Percentiles rank a stretch among this genome's conserved stretches.
phyloP scores from a whole-genome alignment of 768 basidiomycete species.

The Boletus sp. region DNA sequence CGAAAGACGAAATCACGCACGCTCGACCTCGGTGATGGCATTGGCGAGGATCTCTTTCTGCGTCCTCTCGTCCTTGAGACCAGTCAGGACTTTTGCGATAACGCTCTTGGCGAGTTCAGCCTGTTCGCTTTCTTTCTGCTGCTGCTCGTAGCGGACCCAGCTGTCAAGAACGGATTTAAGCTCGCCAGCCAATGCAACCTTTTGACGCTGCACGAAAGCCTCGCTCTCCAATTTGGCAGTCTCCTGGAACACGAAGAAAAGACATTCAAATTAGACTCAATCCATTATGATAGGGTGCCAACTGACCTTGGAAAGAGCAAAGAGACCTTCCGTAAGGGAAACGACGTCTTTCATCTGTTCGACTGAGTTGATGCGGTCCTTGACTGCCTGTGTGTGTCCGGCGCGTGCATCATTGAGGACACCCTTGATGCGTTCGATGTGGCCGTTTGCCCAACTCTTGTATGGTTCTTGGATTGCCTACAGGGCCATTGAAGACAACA shows the following conservation, averaged over 20 bases:
- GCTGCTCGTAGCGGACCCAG: conserved; percentile 98
- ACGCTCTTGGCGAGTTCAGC: conserved; percentile 83
- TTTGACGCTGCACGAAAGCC: conserved; percentile 88
- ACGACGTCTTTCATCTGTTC: conserved; percentile 96
- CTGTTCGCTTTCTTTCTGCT: conserved; percentile 95
- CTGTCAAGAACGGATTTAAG: conserved; percentile 93
- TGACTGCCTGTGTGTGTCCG: conserved; percentile 91
- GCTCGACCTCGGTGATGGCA: conserved; percentile 88
- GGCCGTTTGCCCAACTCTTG: conserved; percentile 85
- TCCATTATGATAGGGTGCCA: too few relatives aligned
- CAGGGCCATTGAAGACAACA: conserved; percentile 9
- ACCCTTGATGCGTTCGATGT: conserved; percentile 79
- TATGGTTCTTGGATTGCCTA: conserved; percentile 84
- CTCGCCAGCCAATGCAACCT: conserved; percentile 81
- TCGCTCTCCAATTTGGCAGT: conserved; percentile 88
- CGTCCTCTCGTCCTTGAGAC: conserved; percentile 81
- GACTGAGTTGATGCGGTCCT: conserved; percentile 88
- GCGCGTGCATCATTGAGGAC: conserved; percentile 78
- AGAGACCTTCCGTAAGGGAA: conserved; percentile 84
- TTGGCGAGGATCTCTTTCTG: conserved; percentile 78
- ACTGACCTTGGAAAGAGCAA: conserved; percentile 83
- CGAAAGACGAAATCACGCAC: conserved; percentile 50
- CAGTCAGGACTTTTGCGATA: conserved; percentile 82
- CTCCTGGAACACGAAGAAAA: conserved; percentile 48
- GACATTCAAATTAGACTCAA: not conserved